These are phyloP conservation scores for Debaryomycetaceae sp. DNA, from an alignment of 1,139 yeast species.

Conservation along the genomic window DNA sequence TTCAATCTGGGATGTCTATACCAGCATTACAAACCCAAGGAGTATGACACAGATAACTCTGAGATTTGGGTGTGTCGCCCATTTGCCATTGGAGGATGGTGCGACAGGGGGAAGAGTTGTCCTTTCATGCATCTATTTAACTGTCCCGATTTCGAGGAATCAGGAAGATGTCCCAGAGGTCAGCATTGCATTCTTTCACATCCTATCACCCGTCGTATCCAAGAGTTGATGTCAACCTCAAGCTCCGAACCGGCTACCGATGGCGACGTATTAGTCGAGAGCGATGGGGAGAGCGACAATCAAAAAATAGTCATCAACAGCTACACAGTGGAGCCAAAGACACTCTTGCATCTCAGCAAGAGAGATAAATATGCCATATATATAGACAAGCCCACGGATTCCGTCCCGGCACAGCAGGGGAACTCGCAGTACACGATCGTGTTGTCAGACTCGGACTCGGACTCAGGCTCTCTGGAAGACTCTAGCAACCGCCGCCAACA, in stretches of 20 bases:
- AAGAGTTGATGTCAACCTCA: constrained; percentile 22
- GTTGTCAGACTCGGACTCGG: constrained; percentile 16
- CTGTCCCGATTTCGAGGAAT: constrained; percentile 71
- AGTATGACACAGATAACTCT: constrained; percentile 37
- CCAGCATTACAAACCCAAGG: constrained; percentile 36
- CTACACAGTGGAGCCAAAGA: constrained; percentile 32
- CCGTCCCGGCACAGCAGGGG: constrained; percentile 6
- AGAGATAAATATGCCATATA: constrained; percentile 27
- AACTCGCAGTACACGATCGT: constrained; percentile 20
- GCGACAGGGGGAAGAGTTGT: constrained; percentile 59
- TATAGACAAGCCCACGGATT: constrained; percentile 16
- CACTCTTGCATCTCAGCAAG: constrained; percentile 17
- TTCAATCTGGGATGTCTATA: constrained; percentile 53
- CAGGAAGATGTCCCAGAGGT: constrained; percentile 54
- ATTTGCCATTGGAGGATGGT: constrained; percentile 67
- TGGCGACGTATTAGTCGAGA: constrained; percentile 29
- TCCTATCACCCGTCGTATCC: constrained; percentile 28
- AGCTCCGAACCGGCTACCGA: constrained; percentile 7
- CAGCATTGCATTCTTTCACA: constrained; percentile 49
- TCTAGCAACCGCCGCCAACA: constrained; percentile 12
- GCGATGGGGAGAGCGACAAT: constrained; percentile 11
- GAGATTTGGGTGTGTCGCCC: constrained; percentile 57
- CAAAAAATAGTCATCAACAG: constrained; percentile 23
- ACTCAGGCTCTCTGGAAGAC: constrained; percentile 13
- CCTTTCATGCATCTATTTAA: constrained; percentile 54